These are phyloP conservation scores for Beauveria pseudobassiana DNA, from an alignment of 2,329 filamentous ascomycete genomes.

Conservation along the genomic window DNA sequence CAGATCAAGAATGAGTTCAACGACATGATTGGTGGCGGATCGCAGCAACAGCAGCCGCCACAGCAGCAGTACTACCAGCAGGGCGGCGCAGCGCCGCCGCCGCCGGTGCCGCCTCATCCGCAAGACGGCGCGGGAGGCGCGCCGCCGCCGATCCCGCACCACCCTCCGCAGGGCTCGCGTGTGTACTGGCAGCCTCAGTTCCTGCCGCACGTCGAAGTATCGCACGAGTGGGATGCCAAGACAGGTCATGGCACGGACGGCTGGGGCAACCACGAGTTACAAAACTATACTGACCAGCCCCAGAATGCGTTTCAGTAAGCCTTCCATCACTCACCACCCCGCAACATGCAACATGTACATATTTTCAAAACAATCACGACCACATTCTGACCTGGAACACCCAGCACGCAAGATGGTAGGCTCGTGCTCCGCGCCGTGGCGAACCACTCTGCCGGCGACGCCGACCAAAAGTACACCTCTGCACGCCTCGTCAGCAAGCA, in stretches of 20 bases:
- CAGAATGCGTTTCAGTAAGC: slow-evolving; percentile 45
- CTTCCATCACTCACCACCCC: neutral
- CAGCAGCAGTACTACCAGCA: slow-evolving; percentile 14
- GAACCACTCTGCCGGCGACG: slow-evolving; percentile 20
- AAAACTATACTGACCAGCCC: slow-evolving; percentile 45
- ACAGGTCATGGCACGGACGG: slow-evolving; percentile 48
- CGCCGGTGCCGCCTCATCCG: slow-evolving; percentile 14
- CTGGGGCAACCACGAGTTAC: slow-evolving; percentile 55
- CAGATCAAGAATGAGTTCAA: slow-evolving; percentile 32
- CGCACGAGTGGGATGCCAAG: slow-evolving; percentile 46
- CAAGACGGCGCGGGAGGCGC: neutral
- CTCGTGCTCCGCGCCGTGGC: slow-evolving; percentile 47
- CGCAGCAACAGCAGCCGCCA: slow-evolving; percentile 16
- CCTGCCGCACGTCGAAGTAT: slow-evolving; percentile 36
- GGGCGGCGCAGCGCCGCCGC: neutral
- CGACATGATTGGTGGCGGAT: slow-evolving; percentile 20
- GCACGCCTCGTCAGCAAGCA: slow-evolving; percentile 47
- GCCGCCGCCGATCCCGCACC: slow-evolving; percentile 14
- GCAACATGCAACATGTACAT: no score
- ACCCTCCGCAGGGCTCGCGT: slow-evolving; percentile 8
- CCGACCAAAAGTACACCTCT: slow-evolving; percentile 42
- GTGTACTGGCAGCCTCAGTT: slow-evolving; percentile 49
- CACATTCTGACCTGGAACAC: neutral
- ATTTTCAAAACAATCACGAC: neutral
- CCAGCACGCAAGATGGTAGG: slow-evolving; percentile 37